These are phyloP conservation scores for Fusarium newnesense DNA, from an alignment of 2,329 filamentous ascomycete genomes.

Conservation along the genomic window DNA sequence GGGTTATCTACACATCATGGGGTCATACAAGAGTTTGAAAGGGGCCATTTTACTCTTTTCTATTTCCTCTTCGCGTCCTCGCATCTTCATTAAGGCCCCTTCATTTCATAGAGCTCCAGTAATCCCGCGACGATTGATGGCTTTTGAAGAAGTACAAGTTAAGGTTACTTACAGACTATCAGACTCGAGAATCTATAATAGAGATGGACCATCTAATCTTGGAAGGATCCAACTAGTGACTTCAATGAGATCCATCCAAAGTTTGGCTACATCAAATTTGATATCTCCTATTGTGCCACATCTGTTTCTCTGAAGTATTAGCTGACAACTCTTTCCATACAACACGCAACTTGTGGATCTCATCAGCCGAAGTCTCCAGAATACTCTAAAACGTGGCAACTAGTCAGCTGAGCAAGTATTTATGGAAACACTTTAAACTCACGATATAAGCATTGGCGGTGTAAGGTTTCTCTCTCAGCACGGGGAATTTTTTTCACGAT, in stretches of 20 bases:
- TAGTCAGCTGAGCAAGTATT: background rate
- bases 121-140: too few species aligned
- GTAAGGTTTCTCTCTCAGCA: slow-evolving; percentile 25
- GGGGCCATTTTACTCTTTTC: accelerated
- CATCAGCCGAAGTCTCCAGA: background rate
- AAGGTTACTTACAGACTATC: background rate
- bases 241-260: background rate
- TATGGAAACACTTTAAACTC: slow-evolving; percentile 14
- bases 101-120: background rate
- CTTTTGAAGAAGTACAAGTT: background rate
- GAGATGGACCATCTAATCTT: background rate
- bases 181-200: background rate
- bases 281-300: background rate
- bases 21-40: background rate
- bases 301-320: background rate
- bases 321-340: background rate
- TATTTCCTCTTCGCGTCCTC: background rate
- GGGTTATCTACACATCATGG: background rate
- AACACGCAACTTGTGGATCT: slow-evolving; percentile 12
- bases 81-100: background rate
- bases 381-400: slow-evolving; percentile 7
- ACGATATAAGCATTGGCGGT: slow-evolving; percentile 20
- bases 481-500: background rate
- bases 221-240: accelerated
- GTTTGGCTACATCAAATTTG: background rate